phyloP scores from a whole-genome alignment of 352 stramenopile genomes.

The Globisporangium middletonii region DNA sequence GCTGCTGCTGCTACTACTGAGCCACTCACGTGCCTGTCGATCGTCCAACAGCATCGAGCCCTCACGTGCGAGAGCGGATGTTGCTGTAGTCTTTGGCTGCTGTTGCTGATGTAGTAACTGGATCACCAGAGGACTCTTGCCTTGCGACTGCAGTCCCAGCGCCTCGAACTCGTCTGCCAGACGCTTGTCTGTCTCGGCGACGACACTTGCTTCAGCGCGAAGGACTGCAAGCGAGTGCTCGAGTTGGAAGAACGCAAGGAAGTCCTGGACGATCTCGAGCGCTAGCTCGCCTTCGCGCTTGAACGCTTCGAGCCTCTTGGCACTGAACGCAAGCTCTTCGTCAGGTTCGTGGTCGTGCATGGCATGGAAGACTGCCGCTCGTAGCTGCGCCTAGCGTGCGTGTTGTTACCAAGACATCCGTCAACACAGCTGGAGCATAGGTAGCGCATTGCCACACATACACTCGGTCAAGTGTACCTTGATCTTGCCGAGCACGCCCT shows the following conservation, averaged over 20 bases:
- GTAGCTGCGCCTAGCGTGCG: conserved; percentile 44
- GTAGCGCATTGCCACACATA: neutral
- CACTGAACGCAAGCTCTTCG: conserved; percentile 4
- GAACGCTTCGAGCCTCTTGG: conserved; percentile 18
- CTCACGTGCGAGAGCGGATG: neutral
- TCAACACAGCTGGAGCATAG: neutral
- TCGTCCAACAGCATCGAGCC: neutral
- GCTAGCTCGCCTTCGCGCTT: conserved; percentile 23
- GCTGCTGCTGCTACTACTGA: neutral
- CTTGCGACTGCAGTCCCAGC: neutral
- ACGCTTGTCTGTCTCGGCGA: neutral
- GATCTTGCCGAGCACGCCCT: conserved; percentile 69
- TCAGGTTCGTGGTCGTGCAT: conserved; percentile 42
- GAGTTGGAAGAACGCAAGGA: conserved; percentile 52
- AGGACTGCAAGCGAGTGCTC: conserved; percentile 52
- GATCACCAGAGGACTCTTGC: conserved; percentile 18
- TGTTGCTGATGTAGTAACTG: conserved; percentile 17
- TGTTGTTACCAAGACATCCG: neutral
- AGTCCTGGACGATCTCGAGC: conserved; percentile 50
- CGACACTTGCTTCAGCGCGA: conserved; percentile 31
- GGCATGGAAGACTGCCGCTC: conserved; percentile 70
- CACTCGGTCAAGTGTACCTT: conserved; percentile 27
- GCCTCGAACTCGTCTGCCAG: neutral
- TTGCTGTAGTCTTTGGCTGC: neutral
- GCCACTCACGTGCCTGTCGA: too few relatives aligned